Percentiles rank a stretch among this genome's conserved stretches.
phyloP scores from a whole-genome alignment of 163 green algal genomes.

The Scenedesmus sp. region DNA sequence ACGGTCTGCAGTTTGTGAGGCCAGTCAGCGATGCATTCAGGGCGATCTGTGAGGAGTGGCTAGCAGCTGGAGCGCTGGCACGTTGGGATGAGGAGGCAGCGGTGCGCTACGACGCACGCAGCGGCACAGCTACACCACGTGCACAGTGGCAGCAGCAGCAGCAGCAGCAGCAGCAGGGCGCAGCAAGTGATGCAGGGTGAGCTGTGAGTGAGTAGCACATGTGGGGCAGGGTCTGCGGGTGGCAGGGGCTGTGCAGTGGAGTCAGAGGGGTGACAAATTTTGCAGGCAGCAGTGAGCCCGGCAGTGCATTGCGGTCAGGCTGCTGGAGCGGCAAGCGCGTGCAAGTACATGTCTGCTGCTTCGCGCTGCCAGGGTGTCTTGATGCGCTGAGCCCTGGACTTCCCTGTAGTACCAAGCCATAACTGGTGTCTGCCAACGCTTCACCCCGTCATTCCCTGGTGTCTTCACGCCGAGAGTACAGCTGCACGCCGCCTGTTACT shows the following conservation, averaged over 20 bases:
- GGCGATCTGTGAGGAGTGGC: conserved; percentile 32
- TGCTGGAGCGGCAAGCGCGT: too few species aligned
- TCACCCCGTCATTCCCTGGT: too few species aligned
- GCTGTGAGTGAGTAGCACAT: not conserved
- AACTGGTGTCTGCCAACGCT: too few species aligned
- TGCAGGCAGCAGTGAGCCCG: too few species aligned
- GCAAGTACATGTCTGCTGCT: not conserved
- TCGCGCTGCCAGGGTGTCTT: not conserved
- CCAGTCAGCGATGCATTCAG: conserved; percentile 23
- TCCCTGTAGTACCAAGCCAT: too few species aligned
- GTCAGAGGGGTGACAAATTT: too few species aligned
- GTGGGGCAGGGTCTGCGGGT: not conserved
- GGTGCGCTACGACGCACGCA: conserved; percentile 13
- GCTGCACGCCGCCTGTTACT: too few species aligned
- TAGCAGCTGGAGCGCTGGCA: conserved; percentile 28
- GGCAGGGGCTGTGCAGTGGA: not conserved
- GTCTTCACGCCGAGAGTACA: too few species aligned
- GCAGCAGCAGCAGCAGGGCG: conserved; percentile 34
- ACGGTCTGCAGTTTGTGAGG: conserved; percentile 51
- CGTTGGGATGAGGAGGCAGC: conserved; percentile 16
- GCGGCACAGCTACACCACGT: conserved; percentile 17
- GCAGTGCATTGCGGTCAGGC: too few species aligned
- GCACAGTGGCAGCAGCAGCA: conserved; percentile 33
- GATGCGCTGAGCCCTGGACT: not conserved
- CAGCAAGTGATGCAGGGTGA: not conserved